Base-by-base conservation (phyloP, 805 yeast species). In the Wickerhamiella vanderwaltii region DNA sequence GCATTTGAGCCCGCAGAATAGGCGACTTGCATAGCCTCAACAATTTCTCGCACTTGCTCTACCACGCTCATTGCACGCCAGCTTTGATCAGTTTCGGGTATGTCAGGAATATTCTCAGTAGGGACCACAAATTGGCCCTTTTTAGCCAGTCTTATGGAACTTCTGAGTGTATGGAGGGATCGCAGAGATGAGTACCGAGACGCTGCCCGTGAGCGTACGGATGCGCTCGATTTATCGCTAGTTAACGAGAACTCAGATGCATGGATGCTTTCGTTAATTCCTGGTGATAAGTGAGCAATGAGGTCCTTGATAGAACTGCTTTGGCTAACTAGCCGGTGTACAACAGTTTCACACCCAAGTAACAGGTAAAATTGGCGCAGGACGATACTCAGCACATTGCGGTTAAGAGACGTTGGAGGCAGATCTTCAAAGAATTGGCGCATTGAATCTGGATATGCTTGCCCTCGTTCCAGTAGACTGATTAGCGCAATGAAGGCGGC, bases 11-110 rank as follows among this genome's bases (percentile, higher is more conserved):
- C 31, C 12, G 5, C 17, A 5, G 13, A 17, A 12, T 26, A 18
- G 5, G 31, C 25, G 4, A 16, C 16, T 9, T 12, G 31, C 39
- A 36, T 12, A 15, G 31, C 39, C n/a, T 18, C 3, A n/a, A 36
- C 32, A 5, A 36, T 26, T 19, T 26, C 32, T 9, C 39, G 5
- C 4, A 36, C 15, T 26, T 26, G 31, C 16, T 36, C 39, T 6
- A n/a, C 7, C 7, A 7, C 9, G 9, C 19, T 17, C 18, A 20
- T 20, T 9, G 26, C 28, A 15, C 25, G 36, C 36, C 36, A 33
- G 26, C 9, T 23, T 7, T 11, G 7, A 7, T 7, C 9, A 23
- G 26, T 23, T 23, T 23, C 26, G 11, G 26, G 11, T 23, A 11
- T 7, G 26, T 7, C 9, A 23, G 26, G 26, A 23, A 23, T 23